Percentiles rank a stretch among this genome's conserved stretches.
These are phyloP conservation scores for Draba incana DNA, from an alignment of 345 rosid genomes.

Conservation along the genomic window DNA sequence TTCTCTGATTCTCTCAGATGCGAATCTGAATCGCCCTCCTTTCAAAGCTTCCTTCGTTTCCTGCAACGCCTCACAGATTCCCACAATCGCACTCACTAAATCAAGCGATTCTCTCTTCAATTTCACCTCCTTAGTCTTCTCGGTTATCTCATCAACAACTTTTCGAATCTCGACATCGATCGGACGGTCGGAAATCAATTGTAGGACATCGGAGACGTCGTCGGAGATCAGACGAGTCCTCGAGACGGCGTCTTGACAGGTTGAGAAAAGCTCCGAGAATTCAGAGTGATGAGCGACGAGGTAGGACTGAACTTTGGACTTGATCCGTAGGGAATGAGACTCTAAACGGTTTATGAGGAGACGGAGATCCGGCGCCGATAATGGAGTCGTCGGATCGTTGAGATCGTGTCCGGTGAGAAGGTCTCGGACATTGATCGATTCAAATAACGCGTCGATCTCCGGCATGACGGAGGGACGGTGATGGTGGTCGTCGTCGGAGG, in stretches of 20 bases:
- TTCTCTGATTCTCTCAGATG: constrained; percentile 75
- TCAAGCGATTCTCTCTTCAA: constrained; percentile 66
- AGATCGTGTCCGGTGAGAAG: constrained; percentile 87
- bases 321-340: constrained; percentile 85
- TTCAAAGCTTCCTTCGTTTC: constrained; percentile 60
- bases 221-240: constrained; percentile 51
- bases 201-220: constrained; percentile 52
- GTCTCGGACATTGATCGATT: constrained; percentile 72
- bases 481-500: constrained; percentile 32
- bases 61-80: constrained; percentile 65
- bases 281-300: constrained; percentile 71
- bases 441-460: constrained; percentile 59
- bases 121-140: constrained; percentile 61
- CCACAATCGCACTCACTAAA: constrained; percentile 61
- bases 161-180: constrained; percentile 66
- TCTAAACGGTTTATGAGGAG: constrained; percentile 83
- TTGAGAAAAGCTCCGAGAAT: constrained; percentile 80
- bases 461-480: constrained; percentile 52
- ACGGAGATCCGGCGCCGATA: constrained; percentile 97
- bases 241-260: constrained; percentile 69
- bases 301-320: constrained; percentile 86
- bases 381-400: constrained; percentile 74
- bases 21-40: constrained; percentile 63
- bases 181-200: constrained; percentile 62
- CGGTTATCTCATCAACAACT: constrained; percentile 58